Conservation (phyloP, 768 basidiomycete genomes). For the Suillus fuscotomentosus region DNA sequence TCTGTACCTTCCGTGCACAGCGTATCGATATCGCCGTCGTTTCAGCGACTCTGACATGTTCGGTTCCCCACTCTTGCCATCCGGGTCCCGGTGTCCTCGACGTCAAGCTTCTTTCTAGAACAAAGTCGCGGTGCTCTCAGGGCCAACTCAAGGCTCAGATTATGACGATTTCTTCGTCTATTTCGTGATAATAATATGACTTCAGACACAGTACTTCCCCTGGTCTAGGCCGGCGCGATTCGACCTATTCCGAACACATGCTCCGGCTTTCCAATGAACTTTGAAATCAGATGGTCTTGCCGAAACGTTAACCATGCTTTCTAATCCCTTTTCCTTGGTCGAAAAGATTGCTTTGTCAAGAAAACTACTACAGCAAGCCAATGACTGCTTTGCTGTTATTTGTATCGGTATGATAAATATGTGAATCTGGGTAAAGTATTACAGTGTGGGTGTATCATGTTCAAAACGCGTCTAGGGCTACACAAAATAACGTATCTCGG, state of each 20-base stretch:
- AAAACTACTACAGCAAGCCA: background rate
- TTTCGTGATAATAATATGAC: background rate
- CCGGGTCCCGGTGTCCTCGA: background rate
- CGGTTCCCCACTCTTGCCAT: background rate
- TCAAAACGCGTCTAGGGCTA: conserved; percentile 22
- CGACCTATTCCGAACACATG: background rate
- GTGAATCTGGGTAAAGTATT: conserved; percentile 8
- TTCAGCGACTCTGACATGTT: background rate
- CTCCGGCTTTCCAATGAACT: background rate
- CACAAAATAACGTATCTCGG: conserved; percentile 16
- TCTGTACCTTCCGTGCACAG: background rate
- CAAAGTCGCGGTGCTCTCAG: background rate
- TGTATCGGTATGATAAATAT: background rate
- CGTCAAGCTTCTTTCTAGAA: background rate
- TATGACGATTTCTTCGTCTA: background rate
- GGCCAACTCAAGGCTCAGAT: background rate
- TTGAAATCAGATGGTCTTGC: background rate
- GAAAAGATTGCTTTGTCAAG: background rate
- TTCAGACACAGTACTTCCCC: background rate
- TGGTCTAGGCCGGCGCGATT: background rate
- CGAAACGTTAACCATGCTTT: background rate
- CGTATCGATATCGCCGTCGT: background rate
- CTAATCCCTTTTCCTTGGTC: background rate
- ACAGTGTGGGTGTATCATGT: conserved; percentile 16
- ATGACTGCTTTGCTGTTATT: background rate